A percentile compares a stretch with the other conserved stretches of the same genome.
Conservation (phyloP, 805 yeast genomes). For the Zygosaccharomyces lentus region DNA sequence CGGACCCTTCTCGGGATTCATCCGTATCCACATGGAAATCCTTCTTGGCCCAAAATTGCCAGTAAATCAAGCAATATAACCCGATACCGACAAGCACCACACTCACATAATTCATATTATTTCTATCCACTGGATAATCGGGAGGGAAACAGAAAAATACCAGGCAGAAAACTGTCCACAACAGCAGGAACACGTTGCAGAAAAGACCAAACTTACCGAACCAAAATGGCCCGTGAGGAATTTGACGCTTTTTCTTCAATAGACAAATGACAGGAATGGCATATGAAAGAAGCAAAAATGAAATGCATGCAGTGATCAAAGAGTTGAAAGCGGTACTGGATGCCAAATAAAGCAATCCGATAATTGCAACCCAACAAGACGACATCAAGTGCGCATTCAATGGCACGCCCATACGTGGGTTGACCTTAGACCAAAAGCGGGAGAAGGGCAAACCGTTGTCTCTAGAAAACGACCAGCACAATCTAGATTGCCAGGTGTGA, state of each 20-base stretch:
- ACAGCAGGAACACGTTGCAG: constrained; percentile 46
- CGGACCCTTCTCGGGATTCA: constrained; percentile 18
- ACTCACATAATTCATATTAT: constrained; percentile 63
- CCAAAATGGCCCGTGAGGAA: constrained; percentile 66
- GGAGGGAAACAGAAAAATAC: constrained; percentile 65
- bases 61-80: constrained; percentile 45
- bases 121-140: constrained; percentile 54
- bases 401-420: constrained; percentile 53
- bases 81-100: constrained; percentile 51
- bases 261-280: constrained; percentile 52
- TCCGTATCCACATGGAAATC: constrained; percentile 33
- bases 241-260: constrained; percentile 39
- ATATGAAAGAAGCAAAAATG: constrained; percentile 57
- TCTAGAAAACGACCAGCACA: constrained; percentile 69
- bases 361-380: constrained; percentile 46
- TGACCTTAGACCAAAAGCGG: constrained; percentile 48
- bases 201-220: constrained; percentile 50
- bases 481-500: constrained; percentile 68
- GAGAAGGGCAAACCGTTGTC: constrained; percentile 66
- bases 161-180: constrained; percentile 56
- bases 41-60: constrained; percentile 43
- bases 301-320: constrained; percentile 58
- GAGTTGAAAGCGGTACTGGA: constrained; percentile 67
- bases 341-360: constrained; percentile 59
- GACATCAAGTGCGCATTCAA: constrained; percentile 59